Base-by-base conservation (phyloP, 2,329 filamentous ascomycete genomes). In the Emmonsiellopsis sp. region DNA sequence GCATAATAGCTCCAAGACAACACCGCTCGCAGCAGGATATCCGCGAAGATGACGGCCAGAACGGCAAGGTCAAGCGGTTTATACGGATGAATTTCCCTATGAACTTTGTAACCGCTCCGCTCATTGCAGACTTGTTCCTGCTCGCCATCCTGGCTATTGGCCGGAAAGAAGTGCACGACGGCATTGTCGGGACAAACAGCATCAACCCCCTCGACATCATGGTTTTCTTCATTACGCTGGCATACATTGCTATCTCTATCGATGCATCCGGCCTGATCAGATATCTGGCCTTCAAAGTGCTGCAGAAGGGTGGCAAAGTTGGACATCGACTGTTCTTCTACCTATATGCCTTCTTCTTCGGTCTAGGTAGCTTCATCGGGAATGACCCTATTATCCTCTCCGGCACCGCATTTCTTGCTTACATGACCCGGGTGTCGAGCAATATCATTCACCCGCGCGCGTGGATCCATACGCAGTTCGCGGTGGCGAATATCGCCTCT, bases 381-480 rank as follows among this genome's bases (percentile, higher is more conserved):
- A 89, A 89, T 55, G 86, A 89, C 58, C 85, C 86, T 0, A 84
- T 89, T 57, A 87, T 89, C 51, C 70, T 89, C 0, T 87, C 85
- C 0, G 86, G 86, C 1, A 89, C 85, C 0, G 80, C 86, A 0
- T 89, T 89, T 53, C 76, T 89, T 10, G 83, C 85, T 2, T 89
- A 89, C 67, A 87, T 89, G 84, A 89, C 85, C 0, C 76, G 84
- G 6, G 84, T 87, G 0, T 87, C 85, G 0, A 83, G 79, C 67
- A 89, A 89, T 58, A 89, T 89, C 54, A 70, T 78, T 9, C 80
- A 86, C 54, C 85, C 86, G 0, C 73, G 82, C 61, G 86, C 86
- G 0, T 89, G 86, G 85, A 87, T 89, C 20, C 79, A 82, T 59
- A 80, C 79, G 1, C 86, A 89, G 55, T 89, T 89, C 54, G 79